These are phyloP conservation scores for Fusarium tupiense DNA, from an alignment of 2,329 filamentous ascomycete species.

Conservation along the genomic window DNA sequence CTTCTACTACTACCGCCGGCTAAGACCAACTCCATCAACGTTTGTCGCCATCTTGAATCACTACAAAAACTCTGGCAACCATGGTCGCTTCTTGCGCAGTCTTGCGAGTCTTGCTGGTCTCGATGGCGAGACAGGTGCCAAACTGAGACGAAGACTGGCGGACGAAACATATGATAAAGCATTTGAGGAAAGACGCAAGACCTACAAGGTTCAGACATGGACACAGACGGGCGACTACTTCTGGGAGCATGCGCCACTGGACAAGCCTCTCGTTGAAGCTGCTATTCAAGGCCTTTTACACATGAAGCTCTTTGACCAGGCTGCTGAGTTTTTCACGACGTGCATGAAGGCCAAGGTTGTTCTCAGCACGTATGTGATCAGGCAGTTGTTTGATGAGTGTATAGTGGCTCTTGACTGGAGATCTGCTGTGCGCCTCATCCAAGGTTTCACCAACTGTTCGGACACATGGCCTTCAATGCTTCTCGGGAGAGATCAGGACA, in stretches of 20 bases:
- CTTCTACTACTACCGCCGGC: slow-evolving; percentile 55
- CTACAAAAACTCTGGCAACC: slow-evolving; percentile 55
- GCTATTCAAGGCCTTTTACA: slow-evolving; percentile 60
- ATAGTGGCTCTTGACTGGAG: slow-evolving; percentile 54
- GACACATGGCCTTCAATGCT: slow-evolving; percentile 44
- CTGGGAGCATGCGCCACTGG: slow-evolving; percentile 53
- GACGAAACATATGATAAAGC: slow-evolving; percentile 48
- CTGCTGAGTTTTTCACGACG: slow-evolving; percentile 53
- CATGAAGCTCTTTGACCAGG: slow-evolving; percentile 57
- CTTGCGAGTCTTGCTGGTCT: slow-evolving; percentile 58
- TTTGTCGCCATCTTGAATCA: slow-evolving; percentile 61
- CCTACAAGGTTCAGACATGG: slow-evolving; percentile 31
- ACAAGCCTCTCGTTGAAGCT: slow-evolving; percentile 54
- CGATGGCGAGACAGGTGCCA: slow-evolving; percentile 52
- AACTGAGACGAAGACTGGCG: slow-evolving; percentile 49
- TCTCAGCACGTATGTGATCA: slow-evolving; percentile 47
- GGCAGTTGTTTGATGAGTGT: slow-evolving; percentile 54
- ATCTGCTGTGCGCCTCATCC: slow-evolving; percentile 46
- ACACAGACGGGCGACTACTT: slow-evolving; percentile 49
- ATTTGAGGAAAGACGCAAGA: slow-evolving; percentile 37
- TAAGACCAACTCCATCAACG: slow-evolving; percentile 61
- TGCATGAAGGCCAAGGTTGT: slow-evolving; percentile 50
- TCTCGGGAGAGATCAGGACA: slow-evolving; percentile 31
- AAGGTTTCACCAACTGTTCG: slow-evolving; percentile 40
- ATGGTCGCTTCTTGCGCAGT: slow-evolving; percentile 55